Base-by-base conservation (phyloP, 495 filamentous ascomycete species). In the Penicillium ochrochloron region DNA sequence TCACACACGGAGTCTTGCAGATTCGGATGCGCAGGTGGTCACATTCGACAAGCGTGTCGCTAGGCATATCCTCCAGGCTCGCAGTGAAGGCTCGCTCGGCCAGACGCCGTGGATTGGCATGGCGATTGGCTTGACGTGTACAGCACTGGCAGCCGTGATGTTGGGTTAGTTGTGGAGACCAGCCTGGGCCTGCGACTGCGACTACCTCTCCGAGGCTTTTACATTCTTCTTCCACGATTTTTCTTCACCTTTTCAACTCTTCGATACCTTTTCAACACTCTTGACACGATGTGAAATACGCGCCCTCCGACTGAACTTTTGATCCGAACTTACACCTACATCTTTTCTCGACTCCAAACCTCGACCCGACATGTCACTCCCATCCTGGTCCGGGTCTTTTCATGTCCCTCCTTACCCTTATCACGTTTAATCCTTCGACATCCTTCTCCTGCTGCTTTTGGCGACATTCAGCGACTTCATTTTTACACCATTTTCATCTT, bases 41-140 rank as follows among this genome's bases (percentile, higher is more conserved):
- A 53, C 55, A 35, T 27, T 59, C 14, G 46, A 19, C 39, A 35
- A 60, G 57, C 53, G 59, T 53, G 34, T 23, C 29, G 60, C 65
- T 34, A 59, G 67, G 12, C 58, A 72, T 59, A 52, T 75, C 11
- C 72, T 77, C 44, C 72, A 71, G 57, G 77, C 72, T 41, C 71
- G 80, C 62, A 82, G 78, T 60, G 80, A 82, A 63, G 80, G 80
- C 31, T 76, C 75, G 11, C 69, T 82, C 0, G 80, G 80, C 25
- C 78, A 82, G 61, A 78, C 80, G 0, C 80, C 80, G 34, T 82
- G 80, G 80, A 80, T 80, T 56, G 80, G 80, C 27, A 81, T 81
- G 79, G 80, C 76, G 17, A 79, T 82, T 55, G 80, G 80, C 29
- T 56, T 82, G 56, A 79, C 78, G 25, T 81, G 74, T 54, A 82